A percentile compares a stretch with the other conserved stretches of the same genome.
These are phyloP conservation scores for Mycena amicta DNA, from an alignment of 768 basidiomycete species.

Conservation along the genomic window DNA sequence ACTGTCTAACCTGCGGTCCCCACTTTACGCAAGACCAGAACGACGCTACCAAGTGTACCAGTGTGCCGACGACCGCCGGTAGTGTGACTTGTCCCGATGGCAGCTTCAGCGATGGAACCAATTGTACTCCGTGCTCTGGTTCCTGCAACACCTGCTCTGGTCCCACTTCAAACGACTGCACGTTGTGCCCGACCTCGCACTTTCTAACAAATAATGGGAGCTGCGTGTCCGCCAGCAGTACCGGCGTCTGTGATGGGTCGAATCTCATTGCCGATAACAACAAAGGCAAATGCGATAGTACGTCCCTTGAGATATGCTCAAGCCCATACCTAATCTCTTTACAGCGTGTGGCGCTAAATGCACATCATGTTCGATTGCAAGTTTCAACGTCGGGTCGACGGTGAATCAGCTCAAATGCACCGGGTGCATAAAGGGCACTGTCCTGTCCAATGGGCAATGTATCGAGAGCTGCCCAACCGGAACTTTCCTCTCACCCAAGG, in stretches of 20 bases:
- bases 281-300: conserved; percentile 85
- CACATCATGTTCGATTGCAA: conserved; percentile 73
- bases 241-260: conserved; percentile 75
- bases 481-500: conserved; percentile 68
- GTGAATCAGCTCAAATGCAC: conserved; percentile 71
- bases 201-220: conserved; percentile 62
- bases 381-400: conserved; percentile 70
- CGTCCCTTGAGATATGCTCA: conserved; percentile 30
- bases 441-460: conserved; percentile 72
- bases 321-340: conserved; percentile 11
- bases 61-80: conserved; percentile 49
- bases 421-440: conserved; percentile 75
- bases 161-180: conserved; percentile 68
- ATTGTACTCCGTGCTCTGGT: conserved; percentile 62
- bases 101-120: conserved; percentile 56
- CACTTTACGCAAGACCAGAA: conserved; percentile 69
- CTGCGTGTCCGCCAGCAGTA: conserved; percentile 66
- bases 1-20: conserved; percentile 71
- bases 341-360: conserved; percentile 84
- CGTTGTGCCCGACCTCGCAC: conserved; percentile 62
- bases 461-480: conserved; percentile 72
- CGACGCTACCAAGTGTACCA: conserved; percentile 67
- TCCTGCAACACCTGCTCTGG: conserved; percentile 75
- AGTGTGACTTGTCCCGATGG: conserved; percentile 66
- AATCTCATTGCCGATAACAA: conserved; percentile 77